Conservation (phyloP, 306 rosid species). For the Casuarina glauca region DNA sequence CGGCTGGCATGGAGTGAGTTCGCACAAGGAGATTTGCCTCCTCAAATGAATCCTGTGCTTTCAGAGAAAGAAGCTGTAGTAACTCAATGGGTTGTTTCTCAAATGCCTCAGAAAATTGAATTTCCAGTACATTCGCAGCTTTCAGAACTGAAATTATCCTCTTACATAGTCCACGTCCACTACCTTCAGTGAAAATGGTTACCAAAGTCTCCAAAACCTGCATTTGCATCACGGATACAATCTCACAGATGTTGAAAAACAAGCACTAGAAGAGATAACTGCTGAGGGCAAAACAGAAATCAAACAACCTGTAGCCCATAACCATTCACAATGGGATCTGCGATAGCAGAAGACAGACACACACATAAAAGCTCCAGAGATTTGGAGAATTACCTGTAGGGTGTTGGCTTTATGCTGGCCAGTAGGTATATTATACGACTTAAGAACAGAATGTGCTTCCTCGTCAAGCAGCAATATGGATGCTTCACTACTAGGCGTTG, state of each 20-base stretch:
- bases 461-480: constrained; percentile 69
- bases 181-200: constrained; percentile 70
- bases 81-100: constrained; percentile 85
- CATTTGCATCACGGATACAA: constrained; percentile 31
- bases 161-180: constrained; percentile 85
- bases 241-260: constrained; percentile 13
- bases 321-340: constrained; percentile 7
- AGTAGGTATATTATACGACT: constrained; percentile 42
- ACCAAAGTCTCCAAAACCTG: constrained; percentile 85
- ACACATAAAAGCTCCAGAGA: not conserved
- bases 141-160: constrained; percentile 82
- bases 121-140: constrained; percentile 84
- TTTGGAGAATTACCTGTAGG: constrained; percentile 59
- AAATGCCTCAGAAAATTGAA: constrained; percentile 85
- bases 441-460: constrained; percentile 61
- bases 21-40: constrained; percentile 86
- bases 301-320: not conserved
- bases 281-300: not conserved
- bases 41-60: constrained; percentile 96
- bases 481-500: constrained; percentile 60
- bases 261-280: not conserved
- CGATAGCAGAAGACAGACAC: not conserved
- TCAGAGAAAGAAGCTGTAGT: constrained; percentile 91
- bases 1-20: constrained; percentile 85
- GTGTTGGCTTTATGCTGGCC: constrained; percentile 56